A percentile compares a stretch with the other conserved stretches of the same genome.
Conservation (phyloP, 2,329 filamentous ascomycete species). For the Penicillium sp. region DNA sequence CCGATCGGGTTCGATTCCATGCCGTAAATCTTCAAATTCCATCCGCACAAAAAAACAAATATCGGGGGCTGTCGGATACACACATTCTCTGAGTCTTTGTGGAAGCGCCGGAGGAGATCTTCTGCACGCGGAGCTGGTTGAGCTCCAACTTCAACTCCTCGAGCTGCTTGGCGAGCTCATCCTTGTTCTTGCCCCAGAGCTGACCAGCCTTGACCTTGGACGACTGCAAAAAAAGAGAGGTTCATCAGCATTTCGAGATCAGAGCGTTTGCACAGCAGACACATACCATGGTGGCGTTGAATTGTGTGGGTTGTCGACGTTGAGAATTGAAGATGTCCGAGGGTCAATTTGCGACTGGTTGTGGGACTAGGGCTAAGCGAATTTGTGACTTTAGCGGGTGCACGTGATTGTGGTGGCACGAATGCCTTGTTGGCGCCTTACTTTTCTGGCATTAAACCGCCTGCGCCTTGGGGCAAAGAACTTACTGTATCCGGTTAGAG, state of each 20-base stretch:
- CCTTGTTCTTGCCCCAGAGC: constrained; percentile 99
- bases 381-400: constrained; percentile 36
- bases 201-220: constrained; percentile 87
- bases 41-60: constrained; percentile 17
- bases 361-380: constrained; percentile 49
- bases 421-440: background rate
- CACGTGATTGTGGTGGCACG: constrained; percentile 22
- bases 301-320: constrained; percentile 46
- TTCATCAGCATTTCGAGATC: constrained; percentile 24
- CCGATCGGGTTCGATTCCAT: constrained; percentile 7
- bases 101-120: constrained; percentile 88
- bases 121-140: constrained; percentile 94
- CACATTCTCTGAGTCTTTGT: constrained; percentile 98
- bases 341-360: constrained; percentile 43
- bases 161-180: constrained; percentile 94
- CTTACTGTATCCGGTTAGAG: constrained; percentile 1
- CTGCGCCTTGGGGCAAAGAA: background rate
- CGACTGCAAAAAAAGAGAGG: constrained; percentile 48
- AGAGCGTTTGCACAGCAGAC: constrained; percentile 14
- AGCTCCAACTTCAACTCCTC: constrained; percentile 95
- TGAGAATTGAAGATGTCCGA: constrained; percentile 44
- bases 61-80: constrained; percentile 42
- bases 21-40: constrained; percentile 14
- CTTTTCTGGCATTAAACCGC: background rate
- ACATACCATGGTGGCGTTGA: constrained; percentile 48